Base-by-base conservation (phyloP, 495 filamentous ascomycete species). In the Penicillium cinerascens region DNA sequence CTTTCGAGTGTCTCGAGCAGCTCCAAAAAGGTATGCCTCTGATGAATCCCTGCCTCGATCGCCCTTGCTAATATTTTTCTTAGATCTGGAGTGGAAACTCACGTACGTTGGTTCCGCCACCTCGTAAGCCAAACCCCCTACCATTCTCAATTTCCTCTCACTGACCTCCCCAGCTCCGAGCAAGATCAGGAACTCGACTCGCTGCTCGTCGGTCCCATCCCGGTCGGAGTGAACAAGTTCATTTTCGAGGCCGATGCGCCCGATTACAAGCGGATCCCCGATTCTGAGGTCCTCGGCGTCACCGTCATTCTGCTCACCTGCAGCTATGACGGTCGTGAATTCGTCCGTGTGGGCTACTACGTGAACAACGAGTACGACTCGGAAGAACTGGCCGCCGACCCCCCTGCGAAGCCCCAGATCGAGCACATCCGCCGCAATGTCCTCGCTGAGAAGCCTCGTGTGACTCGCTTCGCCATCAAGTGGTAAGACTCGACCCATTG, bases 121-220 rank as follows among this genome's bases (percentile, higher is more conserved):
- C 52, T 96, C 91, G 85, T 96, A 82, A 74, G 85, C 77, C 52
- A 27, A 39, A 49, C 41, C 33, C 29, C 36, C 53, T 55, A 42
- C 37, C 22, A 18, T 23, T 43, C 25, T 2, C 8, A 25, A 20
- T 29, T 36, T n/a, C 44, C 39, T 36, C 50, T 62, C 55, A 72
- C 63, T 64, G 43, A 65, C 56, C 5, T 16, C 6, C 16, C 40
- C 55, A 95, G 89, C 26, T 90, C 91, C 65, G 88, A 97, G 67
- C 91, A 97, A 72, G 93, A 98, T 67, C 92, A 97, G 73, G 92
- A 96, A 71, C 91, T 98, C 58, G 93, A 97, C 75, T 91, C 88
- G 25, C 85, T 98, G 35, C 87, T 97, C 40, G 93, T 98, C 54
- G 93, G 93, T 20, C 93, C 93, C 13, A 92, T 98, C 64, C 93